These are phyloP conservation scores for Talaromyces funiculosus DNA, from an alignment of 2,329 filamentous ascomycete genomes.

Conservation along the genomic window DNA sequence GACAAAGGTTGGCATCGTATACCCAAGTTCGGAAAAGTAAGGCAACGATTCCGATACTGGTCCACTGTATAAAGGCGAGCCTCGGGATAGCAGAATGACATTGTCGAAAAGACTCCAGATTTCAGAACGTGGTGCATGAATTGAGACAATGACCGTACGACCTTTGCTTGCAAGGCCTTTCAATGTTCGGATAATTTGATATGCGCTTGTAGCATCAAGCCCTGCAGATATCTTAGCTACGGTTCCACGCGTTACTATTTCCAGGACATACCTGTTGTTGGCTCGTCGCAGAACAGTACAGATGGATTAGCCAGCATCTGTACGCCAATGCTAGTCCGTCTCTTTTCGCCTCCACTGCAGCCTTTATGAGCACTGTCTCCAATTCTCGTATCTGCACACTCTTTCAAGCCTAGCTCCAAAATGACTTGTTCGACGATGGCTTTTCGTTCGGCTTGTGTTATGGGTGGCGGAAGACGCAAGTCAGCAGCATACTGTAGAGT, in stretches of 20 bases:
- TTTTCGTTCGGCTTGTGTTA: conserved; percentile 53
- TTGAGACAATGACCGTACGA: conserved; percentile 65
- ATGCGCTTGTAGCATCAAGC: conserved; percentile 70
- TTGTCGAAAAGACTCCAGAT: conserved; percentile 75
- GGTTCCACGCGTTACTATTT: background rate
- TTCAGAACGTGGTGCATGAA: conserved; percentile 72
- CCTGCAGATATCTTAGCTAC: conserved; percentile 17
- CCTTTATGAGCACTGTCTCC: conserved; percentile 66
- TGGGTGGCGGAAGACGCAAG: conserved; percentile 60
- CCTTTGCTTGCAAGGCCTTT: conserved; percentile 63
- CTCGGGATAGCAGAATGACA: conserved; percentile 62
- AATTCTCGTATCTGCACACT: conserved; percentile 69
- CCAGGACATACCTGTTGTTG: conserved; percentile 56
- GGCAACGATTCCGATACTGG: conserved; percentile 52
- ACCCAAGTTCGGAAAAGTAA: conserved; percentile 59
- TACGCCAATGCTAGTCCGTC: conserved; percentile 69
- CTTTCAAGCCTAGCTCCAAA: conserved; percentile 67
- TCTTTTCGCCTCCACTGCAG: conserved; percentile 73
- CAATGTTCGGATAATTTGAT: conserved; percentile 64
- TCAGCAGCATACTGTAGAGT: conserved; percentile 69
- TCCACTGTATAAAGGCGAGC: conserved; percentile 64
- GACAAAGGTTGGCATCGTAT: conserved; percentile 62
- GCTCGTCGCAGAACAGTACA: conserved; percentile 71
- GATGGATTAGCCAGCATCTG: conserved; percentile 75
- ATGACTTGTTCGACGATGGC: conserved; percentile 71